These are phyloP conservation scores for Leptoxyphium fumago DNA, from an alignment of 2,329 filamentous ascomycete species.

Conservation along the genomic window DNA sequence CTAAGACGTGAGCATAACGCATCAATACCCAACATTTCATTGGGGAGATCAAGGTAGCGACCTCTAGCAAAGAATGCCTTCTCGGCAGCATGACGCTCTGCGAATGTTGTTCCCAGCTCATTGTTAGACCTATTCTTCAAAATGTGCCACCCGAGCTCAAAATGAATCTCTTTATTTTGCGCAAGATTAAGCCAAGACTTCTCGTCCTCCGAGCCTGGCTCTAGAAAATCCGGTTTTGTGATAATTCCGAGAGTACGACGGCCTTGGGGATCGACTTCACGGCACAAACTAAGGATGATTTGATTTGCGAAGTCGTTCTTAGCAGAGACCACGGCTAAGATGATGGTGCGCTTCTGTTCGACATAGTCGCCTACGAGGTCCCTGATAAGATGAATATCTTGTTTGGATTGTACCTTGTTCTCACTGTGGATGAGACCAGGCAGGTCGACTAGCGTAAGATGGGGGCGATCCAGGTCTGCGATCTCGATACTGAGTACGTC, in stretches of 20 bases:
- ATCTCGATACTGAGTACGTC: slow-evolving; percentile 36
- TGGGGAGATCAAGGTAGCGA: slow-evolving; percentile 15
- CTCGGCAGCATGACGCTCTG: slow-evolving; percentile 27
- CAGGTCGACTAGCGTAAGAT: slow-evolving; percentile 20
- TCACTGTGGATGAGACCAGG: slow-evolving; percentile 25
- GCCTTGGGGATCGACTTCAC: slow-evolving; percentile 30
- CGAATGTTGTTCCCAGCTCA: slow-evolving; percentile 21
- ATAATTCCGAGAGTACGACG: slow-evolving; percentile 42
- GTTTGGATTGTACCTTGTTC: slow-evolving; percentile 17
- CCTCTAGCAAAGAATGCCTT: slow-evolving; percentile 21
- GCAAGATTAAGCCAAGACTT: slow-evolving; percentile 25
- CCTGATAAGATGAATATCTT: slow-evolving; percentile 20
- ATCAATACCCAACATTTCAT: slow-evolving; percentile 30
- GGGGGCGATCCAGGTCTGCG: slow-evolving; percentile 26
- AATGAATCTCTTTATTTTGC: slow-evolving; percentile 24
- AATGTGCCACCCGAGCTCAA: slow-evolving; percentile 40
- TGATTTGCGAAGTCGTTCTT: slow-evolving; percentile 41
- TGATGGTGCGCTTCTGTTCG: slow-evolving; percentile 41
- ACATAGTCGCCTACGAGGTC: slow-evolving; percentile 40
- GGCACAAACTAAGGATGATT: slow-evolving; percentile 36
- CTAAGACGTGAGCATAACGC: slow-evolving; percentile 36
- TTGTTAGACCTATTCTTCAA: slow-evolving; percentile 31
- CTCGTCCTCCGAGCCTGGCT: slow-evolving; percentile 26
- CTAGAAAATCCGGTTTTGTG: slow-evolving; percentile 40
- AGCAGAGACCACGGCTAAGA: slow-evolving; percentile 22